Evolutionary conservation across 2,329 filamentous ascomycete genomes (phyloP).

Genomic region (Cladosporium sp.): DNA sequence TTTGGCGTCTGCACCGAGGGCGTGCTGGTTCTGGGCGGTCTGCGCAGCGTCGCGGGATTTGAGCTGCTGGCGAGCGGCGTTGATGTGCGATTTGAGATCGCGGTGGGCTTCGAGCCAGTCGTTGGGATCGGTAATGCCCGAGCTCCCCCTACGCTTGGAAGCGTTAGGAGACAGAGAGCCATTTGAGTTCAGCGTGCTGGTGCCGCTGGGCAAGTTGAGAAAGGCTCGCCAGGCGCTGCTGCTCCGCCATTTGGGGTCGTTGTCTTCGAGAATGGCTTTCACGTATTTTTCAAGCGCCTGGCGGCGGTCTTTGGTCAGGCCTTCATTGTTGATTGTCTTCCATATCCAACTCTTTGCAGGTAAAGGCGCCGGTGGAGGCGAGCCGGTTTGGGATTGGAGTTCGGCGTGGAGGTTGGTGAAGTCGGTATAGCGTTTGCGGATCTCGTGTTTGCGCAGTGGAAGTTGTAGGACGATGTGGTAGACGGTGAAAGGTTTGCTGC

Average conservation of each 20-base stretch:
- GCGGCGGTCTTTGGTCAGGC: constrained; percentile 68
- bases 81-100: constrained; percentile 67
- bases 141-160: constrained; percentile 18
- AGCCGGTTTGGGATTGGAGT: constrained; percentile 57
- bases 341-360: constrained; percentile 75
- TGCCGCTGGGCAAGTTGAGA: constrained; percentile 61
- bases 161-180: constrained; percentile 39
- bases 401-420: constrained; percentile 64
- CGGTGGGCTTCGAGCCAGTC: constrained; percentile 74
- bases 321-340: constrained; percentile 64
- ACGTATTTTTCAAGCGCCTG: constrained; percentile 67
- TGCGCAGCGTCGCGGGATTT: constrained; percentile 62
- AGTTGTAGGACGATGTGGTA: constrained; percentile 77
- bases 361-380: constrained; percentile 62
- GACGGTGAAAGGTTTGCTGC: constrained; percentile 66
- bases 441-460: constrained; percentile 69
- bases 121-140: constrained; percentile 44
- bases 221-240: constrained; percentile 70
- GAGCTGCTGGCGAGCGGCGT: constrained; percentile 63
- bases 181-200: constrained; percentile 23
- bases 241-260: constrained; percentile 73
- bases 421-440: constrained; percentile 80
- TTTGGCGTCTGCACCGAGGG: constrained; percentile 64
- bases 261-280: constrained; percentile 64
- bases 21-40: constrained; percentile 58